These are phyloP conservation scores for Sporobolomyces phaffii DNA, from an alignment of 768 basidiomycete genomes.

Conservation along the genomic window DNA sequence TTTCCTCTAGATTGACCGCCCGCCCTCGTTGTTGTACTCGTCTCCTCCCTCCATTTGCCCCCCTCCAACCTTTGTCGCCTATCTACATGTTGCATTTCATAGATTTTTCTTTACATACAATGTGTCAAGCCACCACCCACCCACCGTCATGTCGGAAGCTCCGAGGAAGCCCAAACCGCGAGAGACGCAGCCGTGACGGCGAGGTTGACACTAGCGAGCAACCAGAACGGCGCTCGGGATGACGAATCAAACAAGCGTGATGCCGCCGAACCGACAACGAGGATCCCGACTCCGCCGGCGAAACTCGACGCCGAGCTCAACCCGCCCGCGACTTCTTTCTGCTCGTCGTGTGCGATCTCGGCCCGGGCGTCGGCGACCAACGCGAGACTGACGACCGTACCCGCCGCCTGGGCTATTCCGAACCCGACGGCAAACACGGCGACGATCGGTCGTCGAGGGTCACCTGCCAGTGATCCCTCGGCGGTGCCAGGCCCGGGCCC, in stretches of 20 bases:
- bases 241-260: slow-evolving; percentile 5
- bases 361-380: slow-evolving; percentile 8
- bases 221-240: slow-evolving; percentile 6
- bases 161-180: neutral
- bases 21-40: too few species aligned
- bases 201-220: neutral
- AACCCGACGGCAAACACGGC: slow-evolving; percentile 6
- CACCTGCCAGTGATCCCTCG: too few species aligned
- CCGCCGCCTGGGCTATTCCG: slow-evolving; percentile 19
- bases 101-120: too few species aligned
- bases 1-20: too few species aligned
- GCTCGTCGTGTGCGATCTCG: neutral
- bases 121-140: too few species aligned
- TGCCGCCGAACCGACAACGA: slow-evolving; percentile 13
- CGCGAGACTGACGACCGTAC: slow-evolving; percentile 22
- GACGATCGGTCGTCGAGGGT: neutral
- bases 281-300: slow-evolving; percentile 33
- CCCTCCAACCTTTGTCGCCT: too few species aligned
- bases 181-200: neutral
- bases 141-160: too few species aligned
- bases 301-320: slow-evolving; percentile 19
- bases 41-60: too few species aligned
- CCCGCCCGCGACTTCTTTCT: slow-evolving; percentile 18
- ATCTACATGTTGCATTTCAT: too few species aligned
- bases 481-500: too few species aligned